A percentile compares a stretch with the other conserved stretches of the same genome.
Evolutionary conservation across 805 yeast species (phyloP).

Genomic region (Saccharomycopsis sp.): DNA sequence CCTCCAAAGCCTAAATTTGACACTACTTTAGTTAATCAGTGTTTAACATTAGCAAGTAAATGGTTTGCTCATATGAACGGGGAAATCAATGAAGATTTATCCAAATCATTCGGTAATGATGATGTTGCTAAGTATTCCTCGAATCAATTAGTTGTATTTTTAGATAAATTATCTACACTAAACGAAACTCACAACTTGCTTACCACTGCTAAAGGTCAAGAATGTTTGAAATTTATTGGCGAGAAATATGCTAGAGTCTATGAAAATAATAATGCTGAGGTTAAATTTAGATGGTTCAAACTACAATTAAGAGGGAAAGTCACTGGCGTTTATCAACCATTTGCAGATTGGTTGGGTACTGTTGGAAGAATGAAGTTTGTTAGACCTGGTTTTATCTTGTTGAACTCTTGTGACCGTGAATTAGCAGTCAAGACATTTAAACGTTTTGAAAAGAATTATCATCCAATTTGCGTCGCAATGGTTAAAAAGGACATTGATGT

Average conservation of each 20-base stretch:
- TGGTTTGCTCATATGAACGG: slow-evolving; percentile 42
- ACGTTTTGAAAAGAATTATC: slow-evolving; percentile 54
- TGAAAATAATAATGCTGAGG: slow-evolving; percentile 67
- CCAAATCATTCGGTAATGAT: slow-evolving; percentile 31
- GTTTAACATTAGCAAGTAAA: slow-evolving; percentile 53
- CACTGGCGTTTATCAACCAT: slow-evolving; percentile 36
- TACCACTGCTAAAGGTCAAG: slow-evolving; percentile 30
- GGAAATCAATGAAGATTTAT: slow-evolving; percentile 23
- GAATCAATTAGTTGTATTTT: slow-evolving; percentile 71
- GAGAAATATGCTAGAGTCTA: slow-evolving; percentile 37
- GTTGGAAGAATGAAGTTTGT: slow-evolving; percentile 95
- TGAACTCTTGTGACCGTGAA: slow-evolving; percentile 55
- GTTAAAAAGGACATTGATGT: slow-evolving; percentile 68
- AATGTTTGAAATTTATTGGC: slow-evolving; percentile 30
- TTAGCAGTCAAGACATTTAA: slow-evolving; percentile 62
- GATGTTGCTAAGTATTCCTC: slow-evolving; percentile 60
- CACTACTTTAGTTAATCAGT: slow-evolving; percentile 69
- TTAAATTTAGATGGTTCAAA: slow-evolving; percentile 69
- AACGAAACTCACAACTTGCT: slow-evolving; percentile 35
- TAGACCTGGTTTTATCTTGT: slow-evolving; percentile 71
- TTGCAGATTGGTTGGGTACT: slow-evolving; percentile 82
- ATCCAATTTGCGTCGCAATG: slow-evolving; percentile 77
- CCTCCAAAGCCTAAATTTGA: slow-evolving; percentile 85
- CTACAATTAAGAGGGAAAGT: slow-evolving; percentile 54
- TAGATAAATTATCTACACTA: slow-evolving; percentile 56